Evolutionary conservation across 495 filamentous ascomycete genomes (phyloP).

Genomic region (Aspergillus asperescens): DNA sequence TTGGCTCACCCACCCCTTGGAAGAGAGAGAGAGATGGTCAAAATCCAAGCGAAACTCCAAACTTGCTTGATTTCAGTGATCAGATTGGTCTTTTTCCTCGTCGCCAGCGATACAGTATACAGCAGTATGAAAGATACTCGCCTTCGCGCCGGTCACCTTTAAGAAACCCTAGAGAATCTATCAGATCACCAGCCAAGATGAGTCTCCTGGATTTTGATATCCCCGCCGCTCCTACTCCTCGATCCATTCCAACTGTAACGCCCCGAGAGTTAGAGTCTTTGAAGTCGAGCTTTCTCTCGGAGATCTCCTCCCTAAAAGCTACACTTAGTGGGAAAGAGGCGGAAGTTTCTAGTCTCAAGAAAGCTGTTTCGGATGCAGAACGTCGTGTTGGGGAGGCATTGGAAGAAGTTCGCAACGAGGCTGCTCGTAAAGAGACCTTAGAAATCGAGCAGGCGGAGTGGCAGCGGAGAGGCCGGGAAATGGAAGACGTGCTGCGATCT

Average conservation of each 20-base stretch:
- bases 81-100: constrained; percentile 56
- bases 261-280: constrained; percentile 87
- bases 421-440: constrained; percentile 59
- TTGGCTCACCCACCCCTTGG: constrained; percentile 56
- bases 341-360: constrained; percentile 76
- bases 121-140: constrained; percentile 35
- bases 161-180: constrained; percentile 29
- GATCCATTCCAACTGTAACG: constrained; percentile 84
- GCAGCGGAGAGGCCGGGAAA: constrained; percentile 77
- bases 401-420: constrained; percentile 73
- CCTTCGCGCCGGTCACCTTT: constrained; percentile 42
- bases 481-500: constrained; percentile 71
- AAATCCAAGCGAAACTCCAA: constrained; percentile 32
- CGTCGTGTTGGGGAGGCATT: constrained; percentile 80
- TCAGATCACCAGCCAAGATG: constrained; percentile 34
- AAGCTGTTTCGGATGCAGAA: constrained; percentile 82
- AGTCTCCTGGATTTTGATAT: constrained; percentile 88
- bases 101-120: constrained; percentile 32
- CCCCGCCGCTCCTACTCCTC: constrained; percentile 80
- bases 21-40: constrained; percentile 51
- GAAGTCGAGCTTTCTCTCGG: constrained; percentile 81
- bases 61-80: constrained; percentile 81
- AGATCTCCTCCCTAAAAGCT: constrained; percentile 85
- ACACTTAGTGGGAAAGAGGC: constrained; percentile 86
- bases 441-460: constrained; percentile 75